phyloP scores from a whole-genome alignment of 75 land plant genomes.

The Azolla pinnata region DNA sequence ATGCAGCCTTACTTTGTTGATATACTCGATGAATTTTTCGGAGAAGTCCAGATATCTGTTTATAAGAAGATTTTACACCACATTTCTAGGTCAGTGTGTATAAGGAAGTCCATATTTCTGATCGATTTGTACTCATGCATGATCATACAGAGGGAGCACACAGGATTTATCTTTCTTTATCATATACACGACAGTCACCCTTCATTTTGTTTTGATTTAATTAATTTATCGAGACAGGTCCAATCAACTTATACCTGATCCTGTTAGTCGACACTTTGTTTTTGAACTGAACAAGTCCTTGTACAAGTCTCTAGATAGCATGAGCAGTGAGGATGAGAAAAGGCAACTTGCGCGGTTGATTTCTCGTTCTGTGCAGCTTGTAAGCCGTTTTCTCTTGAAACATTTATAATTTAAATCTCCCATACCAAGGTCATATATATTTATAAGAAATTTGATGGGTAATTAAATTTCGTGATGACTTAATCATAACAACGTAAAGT shows the following conservation, averaged over 20 bases:
- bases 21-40: conserved; percentile 47
- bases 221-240: conserved; percentile 1
- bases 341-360: conserved; percentile 44
- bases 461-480: too few species aligned
- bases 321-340: conserved; percentile 40
- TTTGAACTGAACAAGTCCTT: conserved; percentile 52
- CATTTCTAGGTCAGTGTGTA: conserved; percentile 41
- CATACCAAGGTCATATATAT: too few species aligned
- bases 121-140: neutral
- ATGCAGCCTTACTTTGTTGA: conserved; percentile 51
- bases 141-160: neutral
- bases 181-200: neutral
- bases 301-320: conserved; percentile 45
- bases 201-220: neutral
- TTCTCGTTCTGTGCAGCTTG: conserved; percentile 53
- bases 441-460: too few species aligned
- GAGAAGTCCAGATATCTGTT: conserved; percentile 40
- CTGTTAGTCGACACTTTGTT: conserved; percentile 44
- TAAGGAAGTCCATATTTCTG: neutral
- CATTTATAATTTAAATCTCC: too few species aligned
- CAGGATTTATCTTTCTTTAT: neutral
- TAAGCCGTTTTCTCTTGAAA: too few species aligned
- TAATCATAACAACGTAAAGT: too few species aligned
- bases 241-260: conserved; percentile 40
- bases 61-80: conserved; percentile 42